Base-by-base conservation (phyloP, 2,329 filamentous ascomycete species). In the Arthrobotrys pseudoclavata region DNA sequence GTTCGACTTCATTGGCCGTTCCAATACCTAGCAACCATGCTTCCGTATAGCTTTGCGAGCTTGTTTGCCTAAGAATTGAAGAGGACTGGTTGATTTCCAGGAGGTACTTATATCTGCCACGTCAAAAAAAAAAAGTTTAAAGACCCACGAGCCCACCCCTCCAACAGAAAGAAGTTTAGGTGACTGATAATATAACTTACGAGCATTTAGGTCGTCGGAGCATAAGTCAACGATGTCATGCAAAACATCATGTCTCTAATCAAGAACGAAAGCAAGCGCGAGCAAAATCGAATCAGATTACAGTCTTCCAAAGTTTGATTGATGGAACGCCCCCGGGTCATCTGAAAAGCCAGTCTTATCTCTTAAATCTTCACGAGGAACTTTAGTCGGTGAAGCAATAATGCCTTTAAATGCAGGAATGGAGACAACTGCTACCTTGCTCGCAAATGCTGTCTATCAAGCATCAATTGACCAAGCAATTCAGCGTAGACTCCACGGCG, bases 1-100 rank as follows among this genome's bases (percentile, higher is more conserved):
- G 9, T 15, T 31, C 20, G 13, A 31, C 2, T 69, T 69, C 26
- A 57, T 69, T 69, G 64, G 64, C 64, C 48, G n/a, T 9, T 69
- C 6, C 48, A 42, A 24, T 26, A 57, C 4, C 18, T 69, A 20
- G n/a, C 29, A 6, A 37, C n/a, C 1, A 18, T 5, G 10, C 20
- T 69, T 18, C 64, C 64, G n/a, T 18, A 45, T 7, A n/a, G 22
- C 3, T 4, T 60, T 15, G n/a, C 40, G 1, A 57, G 22, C 9
- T 2, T 29, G 22, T 0, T 66, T 7, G 26, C 18, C 62, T 26
- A 18, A 10, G 7, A 29, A 37, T 7, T 52, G 24, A n/a, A 66
- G 15, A 3, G 24, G 42, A 1, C 3, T 22, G 2, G 18, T 66
- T 12, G 45, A 52, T 20, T 50, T 66, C 1, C 15, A 66, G 13